A percentile compares a stretch with the other conserved stretches of the same genome.
These are phyloP conservation scores for Lactifluus rugatus DNA, from an alignment of 768 basidiomycete species.

Conservation along the genomic window DNA sequence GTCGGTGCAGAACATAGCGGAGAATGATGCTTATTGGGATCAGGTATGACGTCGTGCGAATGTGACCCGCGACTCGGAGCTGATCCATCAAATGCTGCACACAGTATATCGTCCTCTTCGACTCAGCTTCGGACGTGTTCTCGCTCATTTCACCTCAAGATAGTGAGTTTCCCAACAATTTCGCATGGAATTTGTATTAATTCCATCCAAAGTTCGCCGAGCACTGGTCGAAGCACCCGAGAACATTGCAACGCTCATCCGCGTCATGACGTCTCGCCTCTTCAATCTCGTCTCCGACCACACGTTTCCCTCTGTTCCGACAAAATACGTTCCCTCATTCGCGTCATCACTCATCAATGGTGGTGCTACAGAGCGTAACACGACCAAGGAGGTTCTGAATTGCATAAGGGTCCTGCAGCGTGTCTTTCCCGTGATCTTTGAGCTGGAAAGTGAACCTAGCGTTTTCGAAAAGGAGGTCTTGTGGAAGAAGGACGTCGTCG, in stretches of 20 bases:
- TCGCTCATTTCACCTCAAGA: conserved; percentile 38
- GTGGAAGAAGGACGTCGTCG: conserved; percentile 52
- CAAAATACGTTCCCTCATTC: conserved; percentile 51
- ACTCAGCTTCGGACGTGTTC: conserved; percentile 85
- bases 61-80: not conserved
- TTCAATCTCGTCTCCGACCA: conserved; percentile 72
- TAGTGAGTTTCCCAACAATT: not conserved
- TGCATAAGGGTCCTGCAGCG: conserved; percentile 86
- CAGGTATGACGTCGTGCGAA: conserved; percentile 43
- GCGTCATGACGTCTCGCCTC: conserved; percentile 55
- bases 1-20: conserved; percentile 52
- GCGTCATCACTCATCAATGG: conserved; percentile 63
- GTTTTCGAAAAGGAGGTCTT: conserved; percentile 70
- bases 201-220: conserved; percentile 52
- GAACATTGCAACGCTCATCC: conserved; percentile 77
- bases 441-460: conserved; percentile 60
- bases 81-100: not conserved
- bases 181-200: not conserved
- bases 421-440: conserved; percentile 84
- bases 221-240: conserved; percentile 75
- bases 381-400: conserved; percentile 84
- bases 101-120: conserved; percentile 78
- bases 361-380: conserved; percentile 44
- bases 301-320: conserved; percentile 58
- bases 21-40: conserved; percentile 80